Percentiles rank a stretch among this genome's conserved stretches.
Evolutionary conservation across 495 filamentous ascomycete genomes (phyloP).

Genomic region (Elasticomyces elasticus): DNA sequence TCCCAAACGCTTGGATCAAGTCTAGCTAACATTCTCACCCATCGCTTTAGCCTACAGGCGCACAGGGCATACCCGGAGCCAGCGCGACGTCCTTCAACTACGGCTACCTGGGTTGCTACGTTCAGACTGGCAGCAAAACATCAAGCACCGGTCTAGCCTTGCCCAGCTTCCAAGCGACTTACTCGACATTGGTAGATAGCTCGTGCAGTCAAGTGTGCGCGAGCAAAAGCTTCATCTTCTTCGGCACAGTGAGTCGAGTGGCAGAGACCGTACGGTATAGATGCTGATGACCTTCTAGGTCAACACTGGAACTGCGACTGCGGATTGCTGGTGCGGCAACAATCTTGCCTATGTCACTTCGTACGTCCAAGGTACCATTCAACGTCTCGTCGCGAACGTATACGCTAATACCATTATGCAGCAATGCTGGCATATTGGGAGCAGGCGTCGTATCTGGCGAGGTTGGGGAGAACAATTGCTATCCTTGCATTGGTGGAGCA

Average conservation of each 20-base stretch:
- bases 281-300: neutral
- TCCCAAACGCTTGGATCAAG: no score
- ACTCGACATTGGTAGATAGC: constrained; percentile 1
- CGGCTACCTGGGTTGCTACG: constrained; percentile 15
- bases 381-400: neutral
- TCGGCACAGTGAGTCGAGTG: constrained; percentile 7
- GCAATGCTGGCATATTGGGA: constrained; percentile 1
- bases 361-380: neutral
- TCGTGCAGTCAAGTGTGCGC: constrained; percentile 6
- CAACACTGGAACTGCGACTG: constrained; percentile 4
- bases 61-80: constrained; percentile 1
- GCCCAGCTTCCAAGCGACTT: constrained; percentile 8
- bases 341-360: constrained; percentile 5
- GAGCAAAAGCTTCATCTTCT: constrained; percentile 4
- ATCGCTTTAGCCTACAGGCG: neutral
- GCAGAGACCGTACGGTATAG: neutral
- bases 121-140: constrained; percentile 6
- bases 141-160: constrained; percentile 12
- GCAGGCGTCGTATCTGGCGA: neutral
- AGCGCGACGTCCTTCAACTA: neutral
- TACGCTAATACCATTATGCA: neutral
- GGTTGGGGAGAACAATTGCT: constrained; percentile 15
- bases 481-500: constrained; percentile 6
- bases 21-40: neutral
- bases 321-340: constrained; percentile 15